Percentiles rank a stretch among this genome's conserved stretches.
Conservation (phyloP, 2,329 filamentous ascomycete species). For the Paraphoma sp. region DNA sequence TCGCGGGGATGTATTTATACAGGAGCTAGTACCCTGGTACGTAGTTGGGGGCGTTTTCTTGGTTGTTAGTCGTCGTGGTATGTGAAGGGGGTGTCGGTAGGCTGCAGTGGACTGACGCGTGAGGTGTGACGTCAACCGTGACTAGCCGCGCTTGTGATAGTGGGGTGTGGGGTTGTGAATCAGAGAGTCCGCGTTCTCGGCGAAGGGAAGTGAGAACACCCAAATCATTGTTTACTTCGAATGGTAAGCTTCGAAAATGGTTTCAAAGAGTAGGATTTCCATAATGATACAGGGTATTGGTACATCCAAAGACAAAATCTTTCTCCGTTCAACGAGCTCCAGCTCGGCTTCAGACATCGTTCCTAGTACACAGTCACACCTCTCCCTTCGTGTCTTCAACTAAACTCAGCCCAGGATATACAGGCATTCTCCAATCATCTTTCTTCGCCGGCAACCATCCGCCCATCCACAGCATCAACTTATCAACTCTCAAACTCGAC, state of each 20-base stretch:
- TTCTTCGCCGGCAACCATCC: constrained; percentile 43
- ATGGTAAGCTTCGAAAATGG: no score
- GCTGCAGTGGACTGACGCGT: constrained; percentile 18
- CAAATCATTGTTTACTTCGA: no score
- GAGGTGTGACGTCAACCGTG: constrained; percentile 29
- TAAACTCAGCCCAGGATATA: constrained; percentile 30
- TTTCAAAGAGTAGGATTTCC: no score
- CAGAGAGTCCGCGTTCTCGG: neutral
- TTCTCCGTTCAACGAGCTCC: no score
- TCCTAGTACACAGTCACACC: neutral
- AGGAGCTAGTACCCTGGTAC: constrained; percentile 11
- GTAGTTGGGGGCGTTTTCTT: constrained; percentile 17
- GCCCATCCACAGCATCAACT: constrained; percentile 25
- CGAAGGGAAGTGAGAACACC: no score
- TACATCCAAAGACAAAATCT: no score
- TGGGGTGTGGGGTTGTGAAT: constrained; percentile 1
- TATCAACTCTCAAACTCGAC: constrained; percentile 46
- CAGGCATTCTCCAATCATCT: constrained; percentile 48
- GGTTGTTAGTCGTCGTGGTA: constrained; percentile 16
- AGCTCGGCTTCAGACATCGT: no score
- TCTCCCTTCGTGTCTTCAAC: neutral
- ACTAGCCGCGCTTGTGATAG: constrained; percentile 17
- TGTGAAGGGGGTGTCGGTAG: constrained; percentile 7
- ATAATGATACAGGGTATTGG: no score
- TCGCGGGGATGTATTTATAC: constrained; percentile 16